Conservation (phyloP, 1,284 basidiomycete species). For the Malassezia equina region DNA sequence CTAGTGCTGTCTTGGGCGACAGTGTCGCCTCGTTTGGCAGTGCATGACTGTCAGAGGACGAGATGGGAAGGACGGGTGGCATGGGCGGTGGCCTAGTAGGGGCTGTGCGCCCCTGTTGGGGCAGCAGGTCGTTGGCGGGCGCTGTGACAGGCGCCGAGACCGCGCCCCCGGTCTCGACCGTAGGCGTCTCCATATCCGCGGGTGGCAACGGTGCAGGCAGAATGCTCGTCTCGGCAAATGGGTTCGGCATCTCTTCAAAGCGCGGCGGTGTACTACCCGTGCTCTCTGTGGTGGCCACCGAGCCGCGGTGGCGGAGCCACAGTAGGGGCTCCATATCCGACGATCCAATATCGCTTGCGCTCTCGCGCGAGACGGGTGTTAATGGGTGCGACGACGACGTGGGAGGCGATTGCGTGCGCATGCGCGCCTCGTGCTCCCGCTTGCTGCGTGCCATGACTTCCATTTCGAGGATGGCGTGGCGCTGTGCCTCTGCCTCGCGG, state of each 20-base stretch:
- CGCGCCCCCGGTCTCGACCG: neutral
- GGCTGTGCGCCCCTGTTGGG: neutral
- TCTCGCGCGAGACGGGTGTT: neutral
- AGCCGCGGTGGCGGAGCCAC: constrained; percentile 6
- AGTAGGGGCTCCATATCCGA: constrained; percentile 8
- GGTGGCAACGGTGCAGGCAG: neutral
- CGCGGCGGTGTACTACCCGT: neutral
- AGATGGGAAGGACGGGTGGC: neutral
- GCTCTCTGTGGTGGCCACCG: neutral
- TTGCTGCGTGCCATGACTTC: constrained; percentile 16
- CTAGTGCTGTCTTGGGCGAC: neutral
- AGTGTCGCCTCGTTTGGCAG: too few species aligned
- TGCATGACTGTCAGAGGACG: neutral
- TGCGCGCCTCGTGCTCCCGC: constrained; percentile 12
- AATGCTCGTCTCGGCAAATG: neutral
- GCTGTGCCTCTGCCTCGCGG: constrained; percentile 15
- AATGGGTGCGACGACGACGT: neutral
- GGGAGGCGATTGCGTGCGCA: neutral
- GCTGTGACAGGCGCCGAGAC: neutral
- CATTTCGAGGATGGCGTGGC: constrained; percentile 12
- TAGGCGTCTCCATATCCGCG: neutral
- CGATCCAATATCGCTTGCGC: neutral
- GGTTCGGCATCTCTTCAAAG: neutral
- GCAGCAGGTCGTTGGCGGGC: neutral
- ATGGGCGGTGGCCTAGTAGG: neutral